A percentile compares a stretch with the other conserved stretches of the same genome.
Evolutionary conservation across 768 basidiomycete genomes (phyloP).

Genomic region (Kwoniella mangroviensis): DNA sequence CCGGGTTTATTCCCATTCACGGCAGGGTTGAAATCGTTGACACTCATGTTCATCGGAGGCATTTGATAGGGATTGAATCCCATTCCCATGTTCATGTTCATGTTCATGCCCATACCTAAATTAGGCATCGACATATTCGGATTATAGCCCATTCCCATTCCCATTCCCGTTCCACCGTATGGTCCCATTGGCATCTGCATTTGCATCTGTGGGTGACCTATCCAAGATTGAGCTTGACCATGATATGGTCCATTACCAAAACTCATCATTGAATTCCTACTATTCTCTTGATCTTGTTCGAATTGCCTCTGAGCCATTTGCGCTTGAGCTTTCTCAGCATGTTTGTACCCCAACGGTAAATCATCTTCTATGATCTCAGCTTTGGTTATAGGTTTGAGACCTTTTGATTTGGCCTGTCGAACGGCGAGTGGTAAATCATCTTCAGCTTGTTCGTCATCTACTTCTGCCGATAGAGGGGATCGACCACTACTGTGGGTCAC

Average conservation of each 20-base stretch:
- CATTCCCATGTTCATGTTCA: slow-evolving; percentile 16
- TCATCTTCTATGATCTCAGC: slow-evolving; percentile 49
- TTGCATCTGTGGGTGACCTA: slow-evolving; percentile 6
- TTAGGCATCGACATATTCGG: slow-evolving; percentile 14
- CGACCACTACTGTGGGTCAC: background rate
- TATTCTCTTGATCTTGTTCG: background rate
- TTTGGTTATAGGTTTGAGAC: slow-evolving; percentile 19
- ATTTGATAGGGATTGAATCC: background rate
- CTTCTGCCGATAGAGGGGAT: slow-evolving; percentile 5
- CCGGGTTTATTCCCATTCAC: slow-evolving; percentile 14
- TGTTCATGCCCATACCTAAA: slow-evolving; percentile 22
- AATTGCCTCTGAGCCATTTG: slow-evolving; percentile 14
- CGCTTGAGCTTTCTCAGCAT: slow-evolving; percentile 34
- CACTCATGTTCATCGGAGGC: slow-evolving; percentile 5
- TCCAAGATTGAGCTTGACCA: slow-evolving; percentile 2
- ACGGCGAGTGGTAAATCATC: slow-evolving; percentile 53
- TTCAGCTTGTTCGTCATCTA: slow-evolving; percentile 39
- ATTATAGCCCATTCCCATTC: slow-evolving; percentile 7
- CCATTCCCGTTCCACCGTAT: slow-evolving; percentile 8
- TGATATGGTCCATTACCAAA: background rate
- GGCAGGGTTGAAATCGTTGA: background rate
- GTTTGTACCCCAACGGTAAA: slow-evolving; percentile 51
- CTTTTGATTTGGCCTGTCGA: slow-evolving; percentile 24
- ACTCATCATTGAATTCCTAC: background rate
- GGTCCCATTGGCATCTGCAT: slow-evolving; percentile 12